Base-by-base conservation (phyloP, 2,329 filamentous ascomycete species). In the Cylindrodendrum hubeiense region DNA sequence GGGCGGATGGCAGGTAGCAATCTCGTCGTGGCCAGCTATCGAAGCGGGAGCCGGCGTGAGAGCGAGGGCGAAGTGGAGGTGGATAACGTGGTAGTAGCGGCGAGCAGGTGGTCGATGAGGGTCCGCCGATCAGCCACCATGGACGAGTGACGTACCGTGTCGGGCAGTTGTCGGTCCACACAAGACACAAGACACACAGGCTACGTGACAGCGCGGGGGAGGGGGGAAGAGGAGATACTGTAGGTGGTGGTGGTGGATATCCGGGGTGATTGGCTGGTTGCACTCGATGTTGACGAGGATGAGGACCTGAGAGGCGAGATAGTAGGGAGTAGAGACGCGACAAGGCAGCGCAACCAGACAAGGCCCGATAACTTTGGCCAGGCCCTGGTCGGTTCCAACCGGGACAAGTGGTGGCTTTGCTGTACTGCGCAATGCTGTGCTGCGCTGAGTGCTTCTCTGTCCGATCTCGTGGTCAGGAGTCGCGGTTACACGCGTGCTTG, bases 171-270 rank as follows among this genome's bases (percentile, higher is more conserved):
- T 46, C 33, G 49, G 60, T 39, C 26, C 46, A 55, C 56, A 58
- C 52, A 19, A 63, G 21, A 39, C 22, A 26, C 47, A 60, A 33
- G 19, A 60, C 30, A 34, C 46, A 26, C 63, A 54, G 50, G 63
- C 58, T 70, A 70, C 66, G 66, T 70, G 66, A 70, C 66, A 68
- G 54, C 60, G 66, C 66, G 63, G 66, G 66, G 67, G 34, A 60
- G 56, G 59, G 49, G 21, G 55, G 39, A n/a, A 21, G 53, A 21
- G 39, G 43, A 49, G 57, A 37, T 54, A 33, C 53, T 50, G 52
- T 17, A 34, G 46, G 39, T 26, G 26, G 57, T 22, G 58, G 49
- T 39, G 53, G 24, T 46, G 46, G 53, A 24, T 44, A 47, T 52
- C 44, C 17, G 30, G 63, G 41, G 47, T 50, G 33, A 37, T 30